phyloP scores from a whole-genome alignment of 1,284 basidiomycete species.

The Austroboletus olivaceoglutinosus region DNA sequence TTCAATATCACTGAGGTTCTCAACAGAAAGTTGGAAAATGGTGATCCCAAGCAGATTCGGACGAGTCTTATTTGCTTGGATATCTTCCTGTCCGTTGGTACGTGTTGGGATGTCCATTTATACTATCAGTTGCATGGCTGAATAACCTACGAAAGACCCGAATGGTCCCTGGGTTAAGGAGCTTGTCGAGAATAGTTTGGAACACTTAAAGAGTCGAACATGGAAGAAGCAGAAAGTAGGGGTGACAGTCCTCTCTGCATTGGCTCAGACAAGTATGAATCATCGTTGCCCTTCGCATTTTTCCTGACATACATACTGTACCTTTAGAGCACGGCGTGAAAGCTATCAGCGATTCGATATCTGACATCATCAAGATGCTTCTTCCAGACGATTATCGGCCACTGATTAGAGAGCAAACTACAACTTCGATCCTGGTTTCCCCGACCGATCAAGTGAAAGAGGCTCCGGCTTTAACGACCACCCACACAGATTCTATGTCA shows the following conservation, averaged over 20 bases:
- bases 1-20: constrained; percentile 17
- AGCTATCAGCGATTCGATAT: constrained; percentile 9
- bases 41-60: constrained; percentile 16
- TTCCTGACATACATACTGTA: background rate
- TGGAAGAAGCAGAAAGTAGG: constrained; percentile 28
- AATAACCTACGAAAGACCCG: constrained; percentile 4
- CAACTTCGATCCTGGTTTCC: no score
- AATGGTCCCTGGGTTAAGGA: constrained; percentile 5
- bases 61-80: constrained; percentile 26
- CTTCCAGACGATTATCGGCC: constrained; percentile 13
- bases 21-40: constrained; percentile 12
- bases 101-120: no score
- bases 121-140: no score
- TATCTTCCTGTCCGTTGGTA: constrained; percentile 16
- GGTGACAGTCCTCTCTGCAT: constrained; percentile 22
- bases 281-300: no score
- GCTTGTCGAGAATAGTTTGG: constrained; percentile 15
- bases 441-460: no score
- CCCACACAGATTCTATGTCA: background rate
- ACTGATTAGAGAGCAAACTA: background rate
- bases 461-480: no score
- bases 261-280: constrained; percentile 20
- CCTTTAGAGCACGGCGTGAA: constrained; percentile 19
- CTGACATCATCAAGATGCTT: constrained; percentile 20
- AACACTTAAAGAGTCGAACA: background rate